A percentile compares a stretch with the other conserved stretches of the same genome.
phyloP scores from a whole-genome alignment of 2,329 filamentous ascomycete genomes.

The Tolypocladium pustulatum region DNA sequence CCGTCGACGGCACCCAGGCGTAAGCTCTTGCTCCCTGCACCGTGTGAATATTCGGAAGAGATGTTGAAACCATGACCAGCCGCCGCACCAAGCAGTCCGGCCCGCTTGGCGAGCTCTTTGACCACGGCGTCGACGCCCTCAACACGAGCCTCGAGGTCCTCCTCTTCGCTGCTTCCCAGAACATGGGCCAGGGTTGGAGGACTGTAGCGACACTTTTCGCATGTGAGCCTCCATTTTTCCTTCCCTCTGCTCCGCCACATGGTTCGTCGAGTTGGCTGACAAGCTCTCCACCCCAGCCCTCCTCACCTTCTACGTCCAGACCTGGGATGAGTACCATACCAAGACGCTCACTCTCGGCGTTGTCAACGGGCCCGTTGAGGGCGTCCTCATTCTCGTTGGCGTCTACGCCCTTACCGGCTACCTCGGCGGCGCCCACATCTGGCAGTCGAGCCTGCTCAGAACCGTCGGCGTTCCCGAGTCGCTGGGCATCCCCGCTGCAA shows the following conservation, averaged over 20 bases:
- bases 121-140: constrained; percentile 92
- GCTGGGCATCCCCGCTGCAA: constrained; percentile 51
- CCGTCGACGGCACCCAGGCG: constrained; percentile 90
- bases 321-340: constrained; percentile 99
- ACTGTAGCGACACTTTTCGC: constrained; percentile 77
- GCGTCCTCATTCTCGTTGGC: constrained; percentile 70
- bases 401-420: constrained; percentile 79
- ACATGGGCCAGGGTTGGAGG: constrained; percentile 85
- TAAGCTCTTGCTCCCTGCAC: constrained; percentile 33
- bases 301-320: constrained; percentile 96
- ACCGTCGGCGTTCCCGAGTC: constrained; percentile 58
- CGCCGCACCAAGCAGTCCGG: constrained; percentile 86
- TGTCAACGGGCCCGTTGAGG: constrained; percentile 90
- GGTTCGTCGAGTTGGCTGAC: background rate
- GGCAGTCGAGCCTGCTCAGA: constrained; percentile 72
- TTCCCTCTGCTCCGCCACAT: background rate
- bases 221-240: constrained; percentile 38
- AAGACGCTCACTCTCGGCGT: constrained; percentile 88
- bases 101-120: constrained; percentile 90
- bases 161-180: constrained; percentile 85
- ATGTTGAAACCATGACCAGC: constrained; percentile 26
- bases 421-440: constrained; percentile 83
- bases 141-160: constrained; percentile 93
- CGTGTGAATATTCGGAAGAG: background rate
- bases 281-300: constrained; percentile 43